These are phyloP conservation scores for Leonotis leonurus DNA, from an alignment of 257 asterid species.

Conservation along the genomic window DNA sequence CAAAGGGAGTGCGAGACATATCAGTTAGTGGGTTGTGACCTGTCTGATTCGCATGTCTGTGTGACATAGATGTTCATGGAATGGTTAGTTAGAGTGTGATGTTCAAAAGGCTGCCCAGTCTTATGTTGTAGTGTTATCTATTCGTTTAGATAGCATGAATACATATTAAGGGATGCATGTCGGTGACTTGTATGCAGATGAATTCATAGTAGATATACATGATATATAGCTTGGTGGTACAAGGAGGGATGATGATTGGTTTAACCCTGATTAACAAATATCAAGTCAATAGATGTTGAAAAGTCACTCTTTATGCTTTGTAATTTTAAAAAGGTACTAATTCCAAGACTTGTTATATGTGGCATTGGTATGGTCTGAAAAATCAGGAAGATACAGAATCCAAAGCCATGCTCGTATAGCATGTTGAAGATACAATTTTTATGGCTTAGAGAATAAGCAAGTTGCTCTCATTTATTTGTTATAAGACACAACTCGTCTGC, in stretches of 20 bases:
- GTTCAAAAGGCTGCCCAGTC: too few species aligned
- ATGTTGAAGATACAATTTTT: not conserved
- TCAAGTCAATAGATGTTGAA: not conserved
- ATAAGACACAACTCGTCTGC: not conserved
- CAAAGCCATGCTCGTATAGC: not conserved
- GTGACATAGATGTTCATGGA: too few species aligned
- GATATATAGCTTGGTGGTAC: not conserved
- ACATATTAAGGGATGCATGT: too few species aligned
- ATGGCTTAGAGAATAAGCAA: not conserved
- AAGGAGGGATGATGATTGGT: not conserved
- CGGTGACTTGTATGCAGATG: too few species aligned
- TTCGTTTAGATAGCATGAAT: too few species aligned
- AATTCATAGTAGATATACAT: too few species aligned
- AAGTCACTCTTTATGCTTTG: not conserved
- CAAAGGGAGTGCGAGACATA: not conserved
- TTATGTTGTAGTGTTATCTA: not conserved
- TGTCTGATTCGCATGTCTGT: too few species aligned
- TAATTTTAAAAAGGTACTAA: not conserved
- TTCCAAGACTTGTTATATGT: not conserved
- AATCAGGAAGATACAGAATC: not conserved
- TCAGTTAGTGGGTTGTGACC: not conserved
- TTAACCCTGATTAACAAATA: not conserved
- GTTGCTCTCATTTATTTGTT: not conserved
- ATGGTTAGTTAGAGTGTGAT: too few species aligned
- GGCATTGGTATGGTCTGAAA: not conserved